These are phyloP conservation scores for Diversispora eburnea DNA, from an alignment of 192 early-diverging fungal genomes.

Conservation along the genomic window DNA sequence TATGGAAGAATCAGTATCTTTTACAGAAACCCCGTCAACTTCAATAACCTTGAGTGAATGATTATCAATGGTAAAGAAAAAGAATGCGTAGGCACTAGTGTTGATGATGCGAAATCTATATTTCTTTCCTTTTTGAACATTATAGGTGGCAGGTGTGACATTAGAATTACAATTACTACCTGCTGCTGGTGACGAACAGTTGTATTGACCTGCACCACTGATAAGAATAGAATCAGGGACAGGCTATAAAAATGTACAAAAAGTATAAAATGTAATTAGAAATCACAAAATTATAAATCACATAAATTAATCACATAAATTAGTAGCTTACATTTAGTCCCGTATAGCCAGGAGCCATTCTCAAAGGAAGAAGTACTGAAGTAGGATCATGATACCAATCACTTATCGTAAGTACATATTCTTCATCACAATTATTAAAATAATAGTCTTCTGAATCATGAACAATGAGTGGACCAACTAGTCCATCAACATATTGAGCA, in stretches of 20 bases:
- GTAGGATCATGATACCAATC: slow-evolving; percentile 45
- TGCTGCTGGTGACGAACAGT: neutral
- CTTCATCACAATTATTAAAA: slow-evolving; percentile 51
- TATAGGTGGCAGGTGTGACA: neutral
- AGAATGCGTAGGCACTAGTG: slow-evolving; percentile 50
- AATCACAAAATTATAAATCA: too few relatives aligned
- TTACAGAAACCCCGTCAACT: slow-evolving; percentile 58
- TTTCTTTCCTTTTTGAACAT: slow-evolving; percentile 49
- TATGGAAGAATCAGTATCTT: slow-evolving; percentile 23
- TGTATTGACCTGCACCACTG: neutral
- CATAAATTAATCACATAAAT: too few relatives aligned
- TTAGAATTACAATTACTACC: neutral
- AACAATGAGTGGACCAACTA: neutral
- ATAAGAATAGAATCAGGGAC: neutral
- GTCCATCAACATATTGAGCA: slow-evolving; percentile 1
- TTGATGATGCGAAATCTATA: slow-evolving; percentile 78
- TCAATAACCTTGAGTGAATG: slow-evolving; percentile 74
- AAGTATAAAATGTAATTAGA: neutral
- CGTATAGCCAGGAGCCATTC: neutral
- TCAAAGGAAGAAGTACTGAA: neutral
- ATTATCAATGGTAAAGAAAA: slow-evolving; percentile 71
- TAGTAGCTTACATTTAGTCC: neutral
- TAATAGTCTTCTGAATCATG: slow-evolving; percentile 44
- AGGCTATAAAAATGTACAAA: neutral
- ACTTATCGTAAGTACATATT: slow-evolving; percentile 50